Evolutionary conservation across 768 basidiomycete genomes (phyloP).

Genomic region (Coprinopsis strossmayeri): DNA sequence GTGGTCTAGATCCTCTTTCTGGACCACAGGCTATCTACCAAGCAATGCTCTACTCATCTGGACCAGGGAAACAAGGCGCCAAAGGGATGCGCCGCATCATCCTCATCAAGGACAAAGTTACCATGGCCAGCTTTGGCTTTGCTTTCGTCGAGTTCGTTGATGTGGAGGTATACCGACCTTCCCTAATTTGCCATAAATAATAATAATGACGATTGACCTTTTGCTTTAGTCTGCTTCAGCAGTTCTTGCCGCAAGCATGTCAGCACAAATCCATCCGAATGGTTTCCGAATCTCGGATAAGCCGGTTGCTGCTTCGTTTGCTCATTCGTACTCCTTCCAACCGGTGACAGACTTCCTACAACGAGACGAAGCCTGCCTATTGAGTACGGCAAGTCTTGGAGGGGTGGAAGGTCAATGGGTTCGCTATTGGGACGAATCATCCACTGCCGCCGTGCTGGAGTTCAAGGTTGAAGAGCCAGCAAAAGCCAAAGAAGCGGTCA

Average conservation of each 20-base stretch:
- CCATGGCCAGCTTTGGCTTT: slow-evolving; percentile 87
- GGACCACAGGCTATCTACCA: slow-evolving; percentile 83
- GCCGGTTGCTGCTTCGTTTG: slow-evolving; percentile 89
- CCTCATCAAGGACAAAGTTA: slow-evolving; percentile 83
- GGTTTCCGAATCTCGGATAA: slow-evolving; percentile 90
- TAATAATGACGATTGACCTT: slow-evolving; percentile 13
- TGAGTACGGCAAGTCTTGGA: slow-evolving; percentile 61
- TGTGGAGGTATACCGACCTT: slow-evolving; percentile 50
- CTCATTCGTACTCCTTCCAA: slow-evolving; percentile 86
- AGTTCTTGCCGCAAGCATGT: slow-evolving; percentile 83
- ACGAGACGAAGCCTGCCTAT: slow-evolving; percentile 71
- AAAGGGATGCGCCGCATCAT: slow-evolving; percentile 85
- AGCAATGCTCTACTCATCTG: slow-evolving; percentile 78
- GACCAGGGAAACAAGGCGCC: slow-evolving; percentile 69
- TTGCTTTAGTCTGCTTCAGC: slow-evolving; percentile 65
- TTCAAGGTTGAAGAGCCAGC: slow-evolving; percentile 67
- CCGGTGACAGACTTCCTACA: slow-evolving; percentile 67
- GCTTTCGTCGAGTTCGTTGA: slow-evolving; percentile 92
- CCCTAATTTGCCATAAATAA: neutral
- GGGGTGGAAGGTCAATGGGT: slow-evolving; percentile 71
- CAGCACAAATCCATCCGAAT: slow-evolving; percentile 79
- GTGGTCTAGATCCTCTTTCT: slow-evolving; percentile 84
- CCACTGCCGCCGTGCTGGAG: slow-evolving; percentile 67
- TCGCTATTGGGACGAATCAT: slow-evolving; percentile 89
- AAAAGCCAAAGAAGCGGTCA: slow-evolving; percentile 27